phyloP scores from a whole-genome alignment of 331 rosid species.

The Ulmus americana region DNA sequence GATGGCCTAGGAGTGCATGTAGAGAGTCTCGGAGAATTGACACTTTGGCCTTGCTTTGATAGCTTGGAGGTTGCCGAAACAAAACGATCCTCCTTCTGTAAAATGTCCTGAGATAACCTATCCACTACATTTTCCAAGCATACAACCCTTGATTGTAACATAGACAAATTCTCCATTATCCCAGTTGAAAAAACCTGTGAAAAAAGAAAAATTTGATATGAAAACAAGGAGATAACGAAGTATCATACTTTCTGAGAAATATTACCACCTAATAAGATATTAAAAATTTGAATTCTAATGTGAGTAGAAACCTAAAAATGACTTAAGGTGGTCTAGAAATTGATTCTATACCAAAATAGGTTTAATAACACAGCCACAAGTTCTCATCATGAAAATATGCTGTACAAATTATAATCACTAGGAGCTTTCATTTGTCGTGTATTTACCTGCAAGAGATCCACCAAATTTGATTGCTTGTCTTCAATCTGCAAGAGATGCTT shows the following conservation, averaged over 20 bases:
- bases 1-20: conserved; percentile 67
- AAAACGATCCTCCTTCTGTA: conserved; percentile 39
- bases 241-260: too few relatives aligned
- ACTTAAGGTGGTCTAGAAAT: too few relatives aligned
- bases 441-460: conserved; percentile 72
- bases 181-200: conserved; percentile 63
- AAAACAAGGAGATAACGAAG: background rate
- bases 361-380: too few relatives aligned
- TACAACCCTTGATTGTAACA: conserved; percentile 60
- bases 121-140: conserved; percentile 62
- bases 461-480: conserved; percentile 58
- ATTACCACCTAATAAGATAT: too few relatives aligned
- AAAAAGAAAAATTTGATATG: conserved; percentile 1
- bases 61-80: conserved; percentile 49
- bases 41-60: conserved; percentile 38
- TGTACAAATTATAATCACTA: background rate
- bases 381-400: too few relatives aligned
- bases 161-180: conserved; percentile 57
- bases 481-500: conserved; percentile 74
- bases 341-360: too few relatives aligned
- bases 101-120: conserved; percentile 46
- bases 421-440: background rate
- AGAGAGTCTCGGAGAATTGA: conserved; percentile 57
- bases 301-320: too few relatives aligned
- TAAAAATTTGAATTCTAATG: too few relatives aligned